Conservation (phyloP, 768 basidiomycete species). For the Boletus edulis region DNA sequence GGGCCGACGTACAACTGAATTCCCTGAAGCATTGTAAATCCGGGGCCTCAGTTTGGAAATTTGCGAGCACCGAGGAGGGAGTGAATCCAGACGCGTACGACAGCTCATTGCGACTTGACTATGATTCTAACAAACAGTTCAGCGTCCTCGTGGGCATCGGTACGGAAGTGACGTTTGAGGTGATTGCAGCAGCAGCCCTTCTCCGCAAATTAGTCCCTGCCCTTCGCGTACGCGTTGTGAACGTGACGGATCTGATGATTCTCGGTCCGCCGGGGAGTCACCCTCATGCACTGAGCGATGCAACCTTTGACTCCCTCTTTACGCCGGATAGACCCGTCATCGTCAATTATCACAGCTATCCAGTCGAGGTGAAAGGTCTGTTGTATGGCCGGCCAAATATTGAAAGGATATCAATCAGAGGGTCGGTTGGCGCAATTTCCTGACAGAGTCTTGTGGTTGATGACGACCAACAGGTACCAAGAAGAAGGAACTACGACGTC, state of each 20-base stretch:
- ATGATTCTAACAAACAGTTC: conserved; percentile 3
- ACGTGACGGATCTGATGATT: conserved; percentile 88
- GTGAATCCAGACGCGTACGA: conserved; percentile 67
- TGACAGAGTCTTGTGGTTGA: not conserved
- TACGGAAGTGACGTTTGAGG: conserved; percentile 85
- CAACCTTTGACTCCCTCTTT: conserved; percentile 68
- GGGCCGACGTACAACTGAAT: not conserved
- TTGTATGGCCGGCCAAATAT: conserved; percentile 52
- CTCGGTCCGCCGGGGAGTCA: conserved; percentile 67
- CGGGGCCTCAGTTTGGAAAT: conserved; percentile 85
- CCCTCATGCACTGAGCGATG: conserved; percentile 67
- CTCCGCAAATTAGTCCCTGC: conserved; percentile 67
- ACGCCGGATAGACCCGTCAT: conserved; percentile 66
- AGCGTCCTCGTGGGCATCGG: conserved; percentile 85
- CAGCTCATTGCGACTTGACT: not conserved
- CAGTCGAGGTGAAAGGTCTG: conserved; percentile 67
- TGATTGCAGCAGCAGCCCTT: conserved; percentile 80
- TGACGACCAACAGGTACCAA: conserved; percentile 38
- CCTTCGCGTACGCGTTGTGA: conserved; percentile 82
- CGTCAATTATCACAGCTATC: conserved; percentile 85
- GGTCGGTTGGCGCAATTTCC: conserved; percentile 29
- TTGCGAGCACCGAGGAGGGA: conserved; percentile 73
- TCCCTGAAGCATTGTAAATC: conserved; percentile 70
- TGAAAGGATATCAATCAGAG: conserved; percentile 55
- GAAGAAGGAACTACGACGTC: conserved; percentile 83